Conservation (phyloP, 306 rosid genomes). For the Citrullus amarus region DNA sequence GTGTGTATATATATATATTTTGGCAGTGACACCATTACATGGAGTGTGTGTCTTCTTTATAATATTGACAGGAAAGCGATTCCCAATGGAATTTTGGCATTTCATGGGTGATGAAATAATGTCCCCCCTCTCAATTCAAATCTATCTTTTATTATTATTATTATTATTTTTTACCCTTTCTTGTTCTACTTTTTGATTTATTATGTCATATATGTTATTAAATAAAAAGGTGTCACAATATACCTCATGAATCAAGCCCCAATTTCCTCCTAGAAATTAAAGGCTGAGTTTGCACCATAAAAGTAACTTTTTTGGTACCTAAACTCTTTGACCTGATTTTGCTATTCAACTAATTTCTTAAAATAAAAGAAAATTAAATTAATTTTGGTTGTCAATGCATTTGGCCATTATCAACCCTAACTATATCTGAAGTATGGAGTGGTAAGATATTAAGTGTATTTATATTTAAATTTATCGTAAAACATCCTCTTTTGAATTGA, state of each 20-base stretch:
- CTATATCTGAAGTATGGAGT: too few relatives aligned
- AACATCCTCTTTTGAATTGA: too few relatives aligned
- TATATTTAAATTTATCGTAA: too few relatives aligned
- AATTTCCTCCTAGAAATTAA: not conserved
- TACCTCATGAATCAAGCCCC: not conserved
- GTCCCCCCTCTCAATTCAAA: slow-evolving; percentile 16
- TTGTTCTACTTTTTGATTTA: not conserved
- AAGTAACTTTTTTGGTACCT: not conserved
- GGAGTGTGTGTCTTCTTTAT: slow-evolving; percentile 35
- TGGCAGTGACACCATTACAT: slow-evolving; percentile 15
- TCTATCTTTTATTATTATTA: not conserved
- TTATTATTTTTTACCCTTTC: not conserved
- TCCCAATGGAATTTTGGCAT: slow-evolving; percentile 58
- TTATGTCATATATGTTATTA: not conserved
- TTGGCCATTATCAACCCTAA: too few relatives aligned
- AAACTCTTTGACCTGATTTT: not conserved
- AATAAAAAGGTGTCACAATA: not conserved
- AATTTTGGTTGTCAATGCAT: too few relatives aligned
- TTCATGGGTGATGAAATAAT: slow-evolving; percentile 15
- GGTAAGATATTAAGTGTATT: too few relatives aligned
- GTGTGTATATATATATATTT: not conserved
- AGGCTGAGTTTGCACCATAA: not conserved
- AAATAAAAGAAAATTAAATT: too few relatives aligned
- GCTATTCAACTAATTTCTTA: not conserved
- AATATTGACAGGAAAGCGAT: slow-evolving; percentile 36